Evolutionary conservation across 495 filamentous ascomycete species (phyloP).

Genomic region (Daldinia childiae): DNA sequence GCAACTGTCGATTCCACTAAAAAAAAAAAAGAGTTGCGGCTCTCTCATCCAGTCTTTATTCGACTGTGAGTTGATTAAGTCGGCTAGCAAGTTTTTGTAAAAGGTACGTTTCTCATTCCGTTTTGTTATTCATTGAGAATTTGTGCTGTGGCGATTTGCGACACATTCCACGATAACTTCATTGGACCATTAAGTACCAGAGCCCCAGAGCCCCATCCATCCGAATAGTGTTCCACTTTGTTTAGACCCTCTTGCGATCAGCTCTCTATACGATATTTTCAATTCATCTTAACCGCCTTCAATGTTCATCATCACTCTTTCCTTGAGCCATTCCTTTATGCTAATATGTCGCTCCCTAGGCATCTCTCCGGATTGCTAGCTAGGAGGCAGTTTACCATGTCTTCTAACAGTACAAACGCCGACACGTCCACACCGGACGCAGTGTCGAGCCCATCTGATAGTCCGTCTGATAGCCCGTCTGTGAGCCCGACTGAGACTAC

Average conservation of each 20-base stretch:
- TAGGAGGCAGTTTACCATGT: conserved; percentile 56
- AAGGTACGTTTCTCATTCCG: conserved; percentile 29
- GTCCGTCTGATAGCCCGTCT: conserved; percentile 29
- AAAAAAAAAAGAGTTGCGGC: conserved; percentile 14
- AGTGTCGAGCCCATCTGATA: conserved; percentile 40
- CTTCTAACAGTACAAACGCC: conserved; percentile 55
- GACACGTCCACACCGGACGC: conserved; percentile 35
- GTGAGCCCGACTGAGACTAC: conserved; percentile 43
- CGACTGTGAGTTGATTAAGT: conserved; percentile 26
- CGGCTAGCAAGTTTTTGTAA: conserved; percentile 16
- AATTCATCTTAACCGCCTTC: background rate
- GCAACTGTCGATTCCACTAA: conserved; percentile 25
- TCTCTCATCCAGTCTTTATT: conserved; percentile 38
- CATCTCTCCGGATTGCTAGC: conserved; percentile 48
- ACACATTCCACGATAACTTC: conserved; percentile 45
- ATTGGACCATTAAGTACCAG: conserved; percentile 34
- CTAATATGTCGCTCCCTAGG: conserved; percentile 56
- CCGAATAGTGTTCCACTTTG: conserved; percentile 28
- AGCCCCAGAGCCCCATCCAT: conserved; percentile 37
- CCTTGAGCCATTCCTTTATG: conserved; percentile 10
- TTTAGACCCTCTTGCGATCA: conserved; percentile 11
- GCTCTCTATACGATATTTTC: conserved; percentile 2
- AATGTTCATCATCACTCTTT: conserved; percentile 20
- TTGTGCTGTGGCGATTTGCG: conserved; percentile 37
- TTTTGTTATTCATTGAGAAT: conserved; percentile 16